Evolutionary conservation across 306 rosid species (phyloP), one percentile per base, ranked within the genome.

Genomic region (Castanospermum australe): DNA sequence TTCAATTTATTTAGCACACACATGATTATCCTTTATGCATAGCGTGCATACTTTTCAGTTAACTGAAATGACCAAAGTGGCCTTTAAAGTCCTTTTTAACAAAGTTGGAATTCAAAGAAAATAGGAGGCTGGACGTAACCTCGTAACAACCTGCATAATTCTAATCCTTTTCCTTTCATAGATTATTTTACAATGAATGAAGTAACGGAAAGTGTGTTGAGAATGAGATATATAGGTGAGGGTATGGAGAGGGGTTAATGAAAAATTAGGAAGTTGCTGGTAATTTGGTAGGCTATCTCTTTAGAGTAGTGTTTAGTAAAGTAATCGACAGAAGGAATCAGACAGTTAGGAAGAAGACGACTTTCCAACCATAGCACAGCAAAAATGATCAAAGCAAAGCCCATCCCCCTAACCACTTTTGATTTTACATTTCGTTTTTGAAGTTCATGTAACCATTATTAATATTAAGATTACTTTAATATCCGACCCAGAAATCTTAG

Each of bases 341-440:
- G 61, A 28, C 69, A 61, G 93, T 89, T 92, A 78, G 97, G 86
- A 61, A 63, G 84, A 81, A 78, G 90, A 88, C 48, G 98, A 88
- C 97, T 89, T 92, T 92, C 97, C 97, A 94, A 88, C 98, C 87
- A 87, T 65, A 79, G 77, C 88, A 88, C 91, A 89, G 87, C 90
- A 77, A 75, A 86, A 75, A 72, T 79, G 83, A 73, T 78, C 72
- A 67, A 67, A 78, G 88, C 89, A 76, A 87, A 84, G 52, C 71
- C 50, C 48, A 78, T 81, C 65, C 51, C 14, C 74, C 8, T 82
- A 79, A 64, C 82, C 67, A 81, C 84, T 79, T 81, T 73, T 71
- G 18, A 25, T 67, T 52, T 51, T 36, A 48, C 39, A 42, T 77
- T 78, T 14, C 66, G n/a, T 57, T 59, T 25, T 17, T 59, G 2